These are phyloP conservation scores for Yarrowia yakushimensis DNA, from an alignment of 805 yeast species.

Conservation along the genomic window DNA sequence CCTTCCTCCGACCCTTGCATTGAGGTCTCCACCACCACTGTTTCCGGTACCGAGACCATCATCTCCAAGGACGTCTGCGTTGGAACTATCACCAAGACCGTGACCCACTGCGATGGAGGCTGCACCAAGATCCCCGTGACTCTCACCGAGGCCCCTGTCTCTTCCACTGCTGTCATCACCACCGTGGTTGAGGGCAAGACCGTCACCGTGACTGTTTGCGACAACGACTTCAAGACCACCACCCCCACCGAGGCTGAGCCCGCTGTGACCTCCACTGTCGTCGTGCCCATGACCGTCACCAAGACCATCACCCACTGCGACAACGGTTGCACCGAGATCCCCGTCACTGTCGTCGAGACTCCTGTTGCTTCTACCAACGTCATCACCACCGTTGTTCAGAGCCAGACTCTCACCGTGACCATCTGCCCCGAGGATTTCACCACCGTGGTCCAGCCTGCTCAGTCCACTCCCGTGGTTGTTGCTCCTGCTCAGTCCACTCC, in stretches of 20 bases:
- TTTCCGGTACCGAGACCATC: not conserved
- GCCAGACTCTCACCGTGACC: slow-evolving; percentile 5
- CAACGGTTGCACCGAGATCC: slow-evolving; percentile 15
- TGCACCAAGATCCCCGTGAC: slow-evolving; percentile 1
- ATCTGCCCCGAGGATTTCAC: not conserved
- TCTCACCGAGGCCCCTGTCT: slow-evolving; percentile 9
- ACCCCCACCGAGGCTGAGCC: not conserved
- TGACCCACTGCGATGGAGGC: not conserved
- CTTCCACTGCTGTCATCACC: not conserved
- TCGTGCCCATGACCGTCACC: not conserved
- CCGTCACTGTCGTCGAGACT: slow-evolving; percentile 13
- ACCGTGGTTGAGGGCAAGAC: slow-evolving; percentile 10
- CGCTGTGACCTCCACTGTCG: not conserved
- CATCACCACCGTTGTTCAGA: not conserved
- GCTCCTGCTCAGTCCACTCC: not conserved
- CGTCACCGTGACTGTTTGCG: slow-evolving; percentile 20
- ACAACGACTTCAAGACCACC: not conserved
- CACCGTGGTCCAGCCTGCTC: not conserved
- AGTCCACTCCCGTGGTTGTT: not conserved
- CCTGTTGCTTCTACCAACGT: slow-evolving; percentile 2
- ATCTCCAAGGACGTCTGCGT: not conserved
- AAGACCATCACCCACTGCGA: slow-evolving; percentile 2
- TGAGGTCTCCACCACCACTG: not conserved
- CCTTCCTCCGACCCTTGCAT: not conserved
- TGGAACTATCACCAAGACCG: slow-evolving; percentile 3